phyloP scores from a whole-genome alignment of 2,329 filamentous ascomycete species.

The Aspergillus cejpii region DNA sequence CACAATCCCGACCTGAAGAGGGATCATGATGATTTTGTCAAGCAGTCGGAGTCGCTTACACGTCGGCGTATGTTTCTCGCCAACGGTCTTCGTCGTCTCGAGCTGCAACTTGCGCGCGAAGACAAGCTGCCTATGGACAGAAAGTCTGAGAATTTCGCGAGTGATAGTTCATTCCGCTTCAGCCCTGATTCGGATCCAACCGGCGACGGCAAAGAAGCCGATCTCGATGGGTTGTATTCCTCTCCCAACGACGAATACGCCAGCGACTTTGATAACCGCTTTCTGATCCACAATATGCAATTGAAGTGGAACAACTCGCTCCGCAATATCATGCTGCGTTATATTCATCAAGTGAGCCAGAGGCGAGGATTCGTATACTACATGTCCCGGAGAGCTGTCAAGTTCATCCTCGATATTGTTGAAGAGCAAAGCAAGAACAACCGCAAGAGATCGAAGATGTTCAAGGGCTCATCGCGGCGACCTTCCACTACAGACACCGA shows the following conservation, averaged over 20 bases:
- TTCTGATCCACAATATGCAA: constrained; percentile 95
- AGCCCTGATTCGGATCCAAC: constrained; percentile 37
- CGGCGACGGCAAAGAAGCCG: constrained; percentile 50
- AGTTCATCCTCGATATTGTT: constrained; percentile 96
- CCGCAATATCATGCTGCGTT: constrained; percentile 91
- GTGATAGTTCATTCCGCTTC: constrained; percentile 23
- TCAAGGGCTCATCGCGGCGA: constrained; percentile 20
- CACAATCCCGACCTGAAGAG: constrained; percentile 40
- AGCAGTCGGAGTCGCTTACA: constrained; percentile 52
- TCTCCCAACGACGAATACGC: constrained; percentile 72
- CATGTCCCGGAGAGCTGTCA: constrained; percentile 87
- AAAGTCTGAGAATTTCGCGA: constrained; percentile 18
- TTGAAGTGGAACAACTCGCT: constrained; percentile 97
- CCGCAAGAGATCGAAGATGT: constrained; percentile 35
- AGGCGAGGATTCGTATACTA: constrained; percentile 96
- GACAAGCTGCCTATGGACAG: constrained; percentile 48
- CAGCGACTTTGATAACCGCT: constrained; percentile 95
- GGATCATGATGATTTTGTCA: constrained; percentile 47
- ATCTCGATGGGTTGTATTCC: constrained; percentile 55
- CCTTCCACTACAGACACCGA: constrained; percentile 45
- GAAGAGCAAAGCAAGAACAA: constrained; percentile 82
- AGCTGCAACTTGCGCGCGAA: constrained; percentile 41
- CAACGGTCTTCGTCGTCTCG: constrained; percentile 52
- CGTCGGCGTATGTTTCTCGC: constrained; percentile 55
- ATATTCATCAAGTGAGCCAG: constrained; percentile 95